Conservation (phyloP, 208 protist genomes). For the Crithidia bombi region DNA sequence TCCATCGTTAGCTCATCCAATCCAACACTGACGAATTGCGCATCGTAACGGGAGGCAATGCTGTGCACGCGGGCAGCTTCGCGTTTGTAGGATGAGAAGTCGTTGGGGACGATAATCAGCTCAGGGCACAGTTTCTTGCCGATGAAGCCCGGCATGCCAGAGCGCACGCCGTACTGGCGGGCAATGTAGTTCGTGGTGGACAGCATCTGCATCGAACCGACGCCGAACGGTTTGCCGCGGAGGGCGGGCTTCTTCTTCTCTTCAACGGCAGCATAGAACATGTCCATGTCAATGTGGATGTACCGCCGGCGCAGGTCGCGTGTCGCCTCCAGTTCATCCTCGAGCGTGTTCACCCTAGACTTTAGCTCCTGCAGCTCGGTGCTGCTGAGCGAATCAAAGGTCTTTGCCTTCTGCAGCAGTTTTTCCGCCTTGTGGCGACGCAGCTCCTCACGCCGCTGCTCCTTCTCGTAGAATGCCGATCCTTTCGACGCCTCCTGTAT, state of each 20-base stretch:
- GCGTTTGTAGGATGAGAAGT: conserved; percentile 83
- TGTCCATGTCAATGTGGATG: conserved; percentile 94
- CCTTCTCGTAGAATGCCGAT: conserved; percentile 80
- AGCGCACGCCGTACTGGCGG: conserved; percentile 94
- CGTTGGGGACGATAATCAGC: conserved; percentile 83
- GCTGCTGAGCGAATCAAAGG: conserved; percentile 49
- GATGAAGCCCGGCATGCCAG: conserved; percentile 97
- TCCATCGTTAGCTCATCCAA: conserved; percentile 92
- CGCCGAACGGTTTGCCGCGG: conserved; percentile 91
- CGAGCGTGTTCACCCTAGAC: conserved; percentile 53
- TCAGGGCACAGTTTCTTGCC: conserved; percentile 88
- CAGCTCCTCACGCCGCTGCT: conserved; percentile 66
- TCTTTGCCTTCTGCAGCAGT: conserved; percentile 59
- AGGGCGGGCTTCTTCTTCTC: conserved; percentile 93
- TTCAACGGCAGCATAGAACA: conserved; percentile 93
- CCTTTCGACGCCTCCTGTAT: conserved; percentile 80
- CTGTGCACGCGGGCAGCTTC: conserved; percentile 70
- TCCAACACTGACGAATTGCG: conserved; percentile 78
- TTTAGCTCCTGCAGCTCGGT: conserved; percentile 50
- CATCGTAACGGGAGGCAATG: conserved; percentile 88
- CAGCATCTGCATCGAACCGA: conserved; percentile 94
- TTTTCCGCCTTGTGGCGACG: conserved; percentile 57
- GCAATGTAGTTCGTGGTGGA: conserved; percentile 97
- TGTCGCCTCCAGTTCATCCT: conserved; percentile 66
- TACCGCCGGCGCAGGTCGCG: conserved; percentile 72